These are phyloP conservation scores for Eleusine indica DNA, from an alignment of 176 grass and related monocot species.

Conservation along the genomic window DNA sequence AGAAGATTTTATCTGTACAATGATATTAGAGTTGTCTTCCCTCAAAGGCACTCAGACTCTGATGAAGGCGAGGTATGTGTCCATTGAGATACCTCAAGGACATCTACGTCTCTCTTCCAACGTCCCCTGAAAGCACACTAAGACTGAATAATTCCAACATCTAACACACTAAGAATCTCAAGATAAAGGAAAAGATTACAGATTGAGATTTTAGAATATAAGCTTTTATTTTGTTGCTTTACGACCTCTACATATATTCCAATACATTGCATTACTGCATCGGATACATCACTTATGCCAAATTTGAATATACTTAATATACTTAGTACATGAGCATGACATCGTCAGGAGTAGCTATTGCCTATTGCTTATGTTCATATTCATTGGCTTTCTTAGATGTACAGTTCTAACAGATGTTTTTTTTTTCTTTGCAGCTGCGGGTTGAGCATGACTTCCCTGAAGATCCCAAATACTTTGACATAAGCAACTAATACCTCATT, in stretches of 20 bases:
- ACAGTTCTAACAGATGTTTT: conserved; percentile 10
- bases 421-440: conserved; percentile 56
- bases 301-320: background rate
- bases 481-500: conserved; percentile 69
- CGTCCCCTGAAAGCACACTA: background rate
- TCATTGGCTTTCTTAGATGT: background rate
- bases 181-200: conserved; percentile 16
- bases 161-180: background rate
- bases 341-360: background rate
- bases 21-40: conserved; percentile 96
- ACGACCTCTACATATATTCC: background rate
- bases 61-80: conserved; percentile 89
- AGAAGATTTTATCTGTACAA: conserved; percentile 92
- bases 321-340: background rate
- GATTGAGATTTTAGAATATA: conserved; percentile 1
- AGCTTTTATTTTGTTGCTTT: conserved; percentile 23
- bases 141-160: background rate
- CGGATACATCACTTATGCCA: background rate
- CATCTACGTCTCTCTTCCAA: conserved; percentile 18
- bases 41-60: conserved; percentile 88
- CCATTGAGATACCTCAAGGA: conserved; percentile 20
- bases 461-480: conserved; percentile 94
- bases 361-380: background rate
- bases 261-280: conserved; percentile 13
- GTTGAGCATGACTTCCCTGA: conserved; percentile 89